A percentile compares a stretch with the other conserved stretches of the same genome.
phyloP scores from a whole-genome alignment of 2,329 filamentous ascomycete species.

The Aspergillus ochraceus region DNA sequence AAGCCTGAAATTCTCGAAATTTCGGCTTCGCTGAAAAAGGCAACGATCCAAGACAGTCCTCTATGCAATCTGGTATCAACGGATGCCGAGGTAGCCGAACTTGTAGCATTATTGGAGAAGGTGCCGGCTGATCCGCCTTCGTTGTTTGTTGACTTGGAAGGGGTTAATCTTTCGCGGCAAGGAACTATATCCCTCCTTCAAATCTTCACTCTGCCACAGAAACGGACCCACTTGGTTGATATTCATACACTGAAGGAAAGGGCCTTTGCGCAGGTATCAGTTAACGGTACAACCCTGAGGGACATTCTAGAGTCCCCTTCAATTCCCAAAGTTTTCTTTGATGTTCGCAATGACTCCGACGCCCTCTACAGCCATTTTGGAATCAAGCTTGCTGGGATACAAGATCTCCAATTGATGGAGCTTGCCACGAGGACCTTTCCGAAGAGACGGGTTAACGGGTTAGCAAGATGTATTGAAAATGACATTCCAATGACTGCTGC shows the following conservation, averaged over 20 bases:
- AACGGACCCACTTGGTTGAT: slow-evolving; percentile 41
- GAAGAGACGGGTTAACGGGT: slow-evolving; percentile 32
- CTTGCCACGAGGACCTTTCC: slow-evolving; percentile 34
- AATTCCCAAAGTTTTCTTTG: slow-evolving; percentile 57
- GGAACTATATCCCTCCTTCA: too few relatives aligned
- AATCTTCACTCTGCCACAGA: too few relatives aligned
- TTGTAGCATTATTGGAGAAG: too few relatives aligned
- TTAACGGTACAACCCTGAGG: slow-evolving; percentile 30
- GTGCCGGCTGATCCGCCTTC: too few relatives aligned
- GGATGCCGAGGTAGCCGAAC: too few relatives aligned
- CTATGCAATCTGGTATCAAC: too few relatives aligned
- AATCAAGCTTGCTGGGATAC: slow-evolving; percentile 46
- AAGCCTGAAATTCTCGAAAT: too few relatives aligned
- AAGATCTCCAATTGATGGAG: slow-evolving; percentile 61
- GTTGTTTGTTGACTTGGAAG: too few relatives aligned
- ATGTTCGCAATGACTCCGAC: slow-evolving; percentile 61
- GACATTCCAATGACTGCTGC: slow-evolving; percentile 18
- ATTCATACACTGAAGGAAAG: slow-evolving; percentile 36
- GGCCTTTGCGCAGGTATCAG: slow-evolving; percentile 40
- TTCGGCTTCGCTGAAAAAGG: too few relatives aligned
- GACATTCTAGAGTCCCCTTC: slow-evolving; percentile 46
- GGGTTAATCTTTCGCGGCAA: too few relatives aligned
- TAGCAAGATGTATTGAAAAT: slow-evolving; percentile 42
- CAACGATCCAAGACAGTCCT: too few relatives aligned
- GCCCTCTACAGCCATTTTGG: slow-evolving; percentile 51